These are phyloP conservation scores for Rosa multiflora DNA, from an alignment of 306 rosid species.

Conservation along the genomic window DNA sequence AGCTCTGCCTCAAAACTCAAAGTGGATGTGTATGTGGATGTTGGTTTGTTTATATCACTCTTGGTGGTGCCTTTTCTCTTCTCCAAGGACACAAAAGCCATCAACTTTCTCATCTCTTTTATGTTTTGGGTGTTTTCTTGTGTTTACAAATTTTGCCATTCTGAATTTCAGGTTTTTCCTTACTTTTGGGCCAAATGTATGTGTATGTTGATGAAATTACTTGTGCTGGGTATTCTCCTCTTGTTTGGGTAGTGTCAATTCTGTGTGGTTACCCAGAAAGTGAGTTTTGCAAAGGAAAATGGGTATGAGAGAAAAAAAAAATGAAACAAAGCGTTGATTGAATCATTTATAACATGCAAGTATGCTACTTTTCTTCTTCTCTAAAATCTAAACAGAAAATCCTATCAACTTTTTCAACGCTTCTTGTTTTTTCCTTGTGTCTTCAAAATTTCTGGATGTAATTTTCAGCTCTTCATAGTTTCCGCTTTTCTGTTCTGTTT, in stretches of 20 bases:
- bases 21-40: neutral
- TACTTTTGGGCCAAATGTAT: neutral
- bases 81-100: neutral
- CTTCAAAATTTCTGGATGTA: neutral
- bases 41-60: neutral
- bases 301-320: neutral
- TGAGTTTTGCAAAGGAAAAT: neutral
- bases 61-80: neutral
- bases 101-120: neutral
- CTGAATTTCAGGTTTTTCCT: neutral
- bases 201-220: neutral
- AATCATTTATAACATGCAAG: neutral
- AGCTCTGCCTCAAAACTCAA: neutral
- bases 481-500: neutral
- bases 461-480: neutral
- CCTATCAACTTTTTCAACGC: neutral
- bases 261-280: constrained; percentile 4
- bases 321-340: neutral
- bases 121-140: neutral
- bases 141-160: neutral
- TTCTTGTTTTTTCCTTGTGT: neutral
- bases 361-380: neutral
- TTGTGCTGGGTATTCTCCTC: neutral
- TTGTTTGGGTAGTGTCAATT: neutral
- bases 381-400: neutral